Evolutionary conservation across 306 rosid genomes (phyloP).

Genomic region (Sphenostylis stenocarpa): DNA sequence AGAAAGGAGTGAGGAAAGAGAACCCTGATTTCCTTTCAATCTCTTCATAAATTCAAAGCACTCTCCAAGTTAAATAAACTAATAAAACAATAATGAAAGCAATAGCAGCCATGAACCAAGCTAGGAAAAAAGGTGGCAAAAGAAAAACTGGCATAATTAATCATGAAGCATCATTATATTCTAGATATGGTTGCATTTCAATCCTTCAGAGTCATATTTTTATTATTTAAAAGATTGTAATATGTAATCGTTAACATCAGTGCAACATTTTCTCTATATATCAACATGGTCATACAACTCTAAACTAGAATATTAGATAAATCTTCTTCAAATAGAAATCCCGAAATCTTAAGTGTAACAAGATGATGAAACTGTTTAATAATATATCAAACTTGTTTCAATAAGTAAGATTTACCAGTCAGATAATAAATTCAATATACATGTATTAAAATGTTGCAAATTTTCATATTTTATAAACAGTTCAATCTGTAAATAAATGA

Average conservation of each 20-base stretch:
- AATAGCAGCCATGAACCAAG: not conserved
- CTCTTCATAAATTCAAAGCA: not conserved
- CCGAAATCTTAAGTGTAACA: not conserved
- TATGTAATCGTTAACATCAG: not conserved
- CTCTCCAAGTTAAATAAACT: not conserved
- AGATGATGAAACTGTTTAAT: not conserved
- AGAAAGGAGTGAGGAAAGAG: not conserved
- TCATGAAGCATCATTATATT: not conserved
- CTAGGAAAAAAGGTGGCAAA: not conserved
- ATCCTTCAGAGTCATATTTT: not conserved
- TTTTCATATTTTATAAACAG: not conserved
- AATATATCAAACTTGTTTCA: not conserved
- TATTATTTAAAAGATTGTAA: not conserved
- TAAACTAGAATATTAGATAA: not conserved
- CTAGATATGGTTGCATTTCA: not conserved
- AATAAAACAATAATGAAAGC: not conserved
- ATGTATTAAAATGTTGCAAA: not conserved
- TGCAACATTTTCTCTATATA: not conserved
- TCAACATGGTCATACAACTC: not conserved
- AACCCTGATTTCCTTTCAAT: conserved; percentile 27
- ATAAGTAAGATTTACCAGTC: not conserved
- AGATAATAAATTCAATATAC: not conserved
- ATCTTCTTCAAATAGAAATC: not conserved
- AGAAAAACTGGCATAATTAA: not conserved
- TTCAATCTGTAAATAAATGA: not conserved